Conservation (phyloP, 2,329 filamentous ascomycete species). For the Fusarium abutilonis region DNA sequence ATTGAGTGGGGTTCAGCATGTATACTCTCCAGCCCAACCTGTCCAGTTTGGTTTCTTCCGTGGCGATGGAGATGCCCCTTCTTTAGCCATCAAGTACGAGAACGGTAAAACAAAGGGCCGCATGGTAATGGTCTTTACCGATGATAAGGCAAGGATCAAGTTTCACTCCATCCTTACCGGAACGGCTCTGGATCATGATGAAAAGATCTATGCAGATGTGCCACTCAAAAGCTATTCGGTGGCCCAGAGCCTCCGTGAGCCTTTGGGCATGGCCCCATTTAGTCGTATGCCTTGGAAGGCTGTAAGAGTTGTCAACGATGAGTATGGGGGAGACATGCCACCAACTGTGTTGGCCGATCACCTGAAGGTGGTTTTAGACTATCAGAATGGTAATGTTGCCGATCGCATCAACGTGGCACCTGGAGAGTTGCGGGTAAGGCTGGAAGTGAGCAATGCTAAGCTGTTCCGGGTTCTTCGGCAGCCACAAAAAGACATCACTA, state of each 20-base stretch:
- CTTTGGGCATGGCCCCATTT: slow-evolving; percentile 60
- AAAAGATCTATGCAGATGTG: slow-evolving; percentile 76
- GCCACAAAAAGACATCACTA: slow-evolving; percentile 79
- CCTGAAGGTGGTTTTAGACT: slow-evolving; percentile 78
- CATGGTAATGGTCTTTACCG: slow-evolving; percentile 80
- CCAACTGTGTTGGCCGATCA: slow-evolving; percentile 80
- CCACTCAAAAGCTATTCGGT: slow-evolving; percentile 73
- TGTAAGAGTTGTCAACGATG: slow-evolving; percentile 76
- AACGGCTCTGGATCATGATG: slow-evolving; percentile 72
- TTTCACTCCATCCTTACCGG: slow-evolving; percentile 80
- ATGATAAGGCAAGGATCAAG: slow-evolving; percentile 74
- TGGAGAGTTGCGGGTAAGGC: slow-evolving; percentile 74
- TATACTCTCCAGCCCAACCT: slow-evolving; percentile 70
- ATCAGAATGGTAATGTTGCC: slow-evolving; percentile 79
- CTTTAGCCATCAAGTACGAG: slow-evolving; percentile 75
- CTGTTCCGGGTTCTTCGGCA: slow-evolving; percentile 75
- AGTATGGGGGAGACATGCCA: slow-evolving; percentile 66
- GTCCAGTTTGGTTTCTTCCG: slow-evolving; percentile 82
- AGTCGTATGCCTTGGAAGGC: slow-evolving; percentile 71
- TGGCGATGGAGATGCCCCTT: slow-evolving; percentile 74
- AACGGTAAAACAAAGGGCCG: slow-evolving; percentile 72
- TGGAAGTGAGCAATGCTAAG: slow-evolving; percentile 70
- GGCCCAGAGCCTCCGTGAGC: slow-evolving; percentile 61
- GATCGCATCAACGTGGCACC: slow-evolving; percentile 85
- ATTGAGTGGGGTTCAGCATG: slow-evolving; percentile 78